A percentile compares a stretch with the other conserved stretches of the same genome.
phyloP scores from a whole-genome alignment of 345 rosid species.

The Syzygium oleosum region DNA sequence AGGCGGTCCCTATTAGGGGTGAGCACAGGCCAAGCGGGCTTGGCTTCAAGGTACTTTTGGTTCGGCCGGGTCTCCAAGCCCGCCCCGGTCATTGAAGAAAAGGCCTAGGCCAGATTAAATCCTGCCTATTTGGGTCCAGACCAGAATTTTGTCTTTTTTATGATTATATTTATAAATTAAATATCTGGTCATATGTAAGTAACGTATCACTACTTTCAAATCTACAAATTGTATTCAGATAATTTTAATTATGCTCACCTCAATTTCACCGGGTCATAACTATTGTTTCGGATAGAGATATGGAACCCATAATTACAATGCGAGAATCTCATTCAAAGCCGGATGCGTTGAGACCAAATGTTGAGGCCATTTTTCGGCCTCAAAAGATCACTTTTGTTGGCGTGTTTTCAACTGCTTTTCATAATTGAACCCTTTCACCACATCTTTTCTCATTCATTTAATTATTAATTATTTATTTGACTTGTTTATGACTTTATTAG shows the following conservation, averaged over 20 bases:
- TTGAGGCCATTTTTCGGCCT: neutral
- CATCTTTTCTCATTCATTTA: no score
- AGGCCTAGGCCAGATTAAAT: neutral
- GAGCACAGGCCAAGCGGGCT: neutral
- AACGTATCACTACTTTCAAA: neutral
- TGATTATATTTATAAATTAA: neutral
- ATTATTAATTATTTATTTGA: no score
- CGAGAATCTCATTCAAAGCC: neutral
- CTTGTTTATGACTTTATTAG: no score
- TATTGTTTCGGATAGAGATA: neutral
- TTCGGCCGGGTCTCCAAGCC: neutral
- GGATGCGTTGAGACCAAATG: neutral
- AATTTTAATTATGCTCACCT: neutral
- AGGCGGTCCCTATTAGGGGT: neutral
- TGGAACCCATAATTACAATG: neutral
- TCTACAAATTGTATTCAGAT: neutral
- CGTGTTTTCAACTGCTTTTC: neutral
- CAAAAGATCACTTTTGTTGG: neutral
- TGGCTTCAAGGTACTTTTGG: neutral
- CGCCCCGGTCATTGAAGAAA: no score
- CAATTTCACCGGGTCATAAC: rapidly evolving
- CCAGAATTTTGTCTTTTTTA: neutral
- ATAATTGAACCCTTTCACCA: neutral
- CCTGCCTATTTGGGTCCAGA: neutral
- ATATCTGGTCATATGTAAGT: neutral